These are phyloP conservation scores for Hyphodiscus hymeniophilus DNA, from an alignment of 495 filamentous ascomycete species.

Conservation along the genomic window DNA sequence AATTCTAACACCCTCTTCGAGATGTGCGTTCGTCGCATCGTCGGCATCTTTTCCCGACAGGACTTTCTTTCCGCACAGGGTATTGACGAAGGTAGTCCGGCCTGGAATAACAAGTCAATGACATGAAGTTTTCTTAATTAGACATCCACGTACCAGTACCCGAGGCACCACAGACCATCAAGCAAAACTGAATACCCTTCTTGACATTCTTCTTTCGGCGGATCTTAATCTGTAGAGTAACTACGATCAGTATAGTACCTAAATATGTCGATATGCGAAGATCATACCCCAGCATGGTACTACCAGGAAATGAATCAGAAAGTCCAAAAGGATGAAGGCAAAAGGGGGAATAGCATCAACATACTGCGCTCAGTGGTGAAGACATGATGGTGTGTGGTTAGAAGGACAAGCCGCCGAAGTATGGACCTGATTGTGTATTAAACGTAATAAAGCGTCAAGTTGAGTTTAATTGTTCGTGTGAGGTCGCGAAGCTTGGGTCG, in stretches of 20 bases:
- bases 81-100: conserved; percentile 98
- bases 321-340: conserved; percentile 18
- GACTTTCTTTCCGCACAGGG: conserved; percentile 91
- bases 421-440: conserved; percentile 1
- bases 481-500: neutral
- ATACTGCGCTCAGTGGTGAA: conserved; percentile 54
- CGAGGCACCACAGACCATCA: conserved; percentile 99
- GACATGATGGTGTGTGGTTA: conserved; percentile 38
- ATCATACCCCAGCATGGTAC: conserved; percentile 23
- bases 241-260: conserved; percentile 18
- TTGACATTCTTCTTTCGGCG: conserved; percentile 99
- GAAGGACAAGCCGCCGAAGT: conserved; percentile 2
- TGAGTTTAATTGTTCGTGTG: neutral
- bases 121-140: neutral
- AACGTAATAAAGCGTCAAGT: neutral
- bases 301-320: conserved; percentile 20
- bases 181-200: conserved; percentile 99
- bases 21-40: conserved; percentile 76
- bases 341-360: conserved; percentile 21
- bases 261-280: conserved; percentile 10
- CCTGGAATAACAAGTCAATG: conserved; percentile 41
- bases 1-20: conserved; percentile 95
- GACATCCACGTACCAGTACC: conserved; percentile 69
- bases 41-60: conserved; percentile 83
- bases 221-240: conserved; percentile 67